Evolutionary conservation across 106 monocot species (phyloP).

Genomic region (Apostasia shenzhenica): DNA sequence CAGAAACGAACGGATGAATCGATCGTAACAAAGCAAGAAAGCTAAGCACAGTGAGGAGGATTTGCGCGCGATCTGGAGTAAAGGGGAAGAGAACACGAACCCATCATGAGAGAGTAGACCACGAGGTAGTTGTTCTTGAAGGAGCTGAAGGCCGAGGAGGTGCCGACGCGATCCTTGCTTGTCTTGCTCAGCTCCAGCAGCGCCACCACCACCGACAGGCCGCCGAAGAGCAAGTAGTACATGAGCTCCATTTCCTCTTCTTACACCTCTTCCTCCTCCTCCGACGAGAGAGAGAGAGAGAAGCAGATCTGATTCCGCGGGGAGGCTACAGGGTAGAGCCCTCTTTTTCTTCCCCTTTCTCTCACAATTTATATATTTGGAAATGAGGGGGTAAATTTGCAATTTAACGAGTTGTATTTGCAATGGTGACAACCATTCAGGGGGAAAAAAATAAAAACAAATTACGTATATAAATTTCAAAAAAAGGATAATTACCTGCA

Average conservation of each 20-base stretch:
- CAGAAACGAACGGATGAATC: not conserved
- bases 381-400: no score
- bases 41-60: not conserved
- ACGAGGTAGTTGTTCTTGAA: constrained; percentile 99
- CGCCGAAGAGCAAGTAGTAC: constrained; percentile 85
- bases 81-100: constrained; percentile 19
- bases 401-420: no score
- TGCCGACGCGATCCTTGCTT: constrained; percentile 75
- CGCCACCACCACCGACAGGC: constrained; percentile 60
- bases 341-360: no score
- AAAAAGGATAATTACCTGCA: no score
- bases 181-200: constrained; percentile 79
- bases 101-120: constrained; percentile 99
- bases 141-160: constrained; percentile 79
- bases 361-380: no score
- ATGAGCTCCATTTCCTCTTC: constrained; percentile 62
- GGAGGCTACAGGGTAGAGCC: not conserved
- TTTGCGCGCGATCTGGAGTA: not conserved
- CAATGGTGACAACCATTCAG: no score
- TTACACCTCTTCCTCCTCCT: not conserved
- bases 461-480: no score
- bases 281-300: not conserved
- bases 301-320: not conserved
- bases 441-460: no score
- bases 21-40: not conserved